These are phyloP conservation scores for Kodamaea alishanica DNA, from an alignment of 1,139 yeast species.

Conservation along the genomic window DNA sequence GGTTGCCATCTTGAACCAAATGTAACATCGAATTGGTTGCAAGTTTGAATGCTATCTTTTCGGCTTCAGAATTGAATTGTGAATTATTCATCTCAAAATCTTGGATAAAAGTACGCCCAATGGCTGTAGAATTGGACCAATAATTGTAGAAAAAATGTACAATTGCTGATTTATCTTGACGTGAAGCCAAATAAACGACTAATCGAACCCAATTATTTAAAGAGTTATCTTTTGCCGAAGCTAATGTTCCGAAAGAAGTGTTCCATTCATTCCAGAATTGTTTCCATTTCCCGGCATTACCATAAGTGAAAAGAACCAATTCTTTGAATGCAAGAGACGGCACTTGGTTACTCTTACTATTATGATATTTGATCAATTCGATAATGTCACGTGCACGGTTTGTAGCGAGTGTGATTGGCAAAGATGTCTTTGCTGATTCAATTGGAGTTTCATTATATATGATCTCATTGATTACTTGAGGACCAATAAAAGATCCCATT, in stretches of 20 bases:
- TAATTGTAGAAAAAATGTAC: constrained; percentile 30
- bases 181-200: constrained; percentile 31
- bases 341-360: constrained; percentile 10
- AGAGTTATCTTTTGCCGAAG: constrained; percentile 8
- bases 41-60: constrained; percentile 19
- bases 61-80: constrained; percentile 20
- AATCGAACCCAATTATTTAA: constrained; percentile 33
- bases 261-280: constrained; percentile 45
- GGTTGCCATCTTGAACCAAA: constrained; percentile 12
- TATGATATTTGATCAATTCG: constrained; percentile 24
- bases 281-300: constrained; percentile 38
- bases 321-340: constrained; percentile 26
- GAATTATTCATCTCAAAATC: constrained; percentile 18
- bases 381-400: constrained; percentile 31
- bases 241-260: constrained; percentile 15
- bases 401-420: constrained; percentile 19
- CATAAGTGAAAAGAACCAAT: constrained; percentile 34
- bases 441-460: constrained; percentile 18
- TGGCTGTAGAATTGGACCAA: constrained; percentile 25
- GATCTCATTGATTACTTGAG: constrained; percentile 24
- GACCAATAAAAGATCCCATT: constrained; percentile 19
- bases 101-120: constrained; percentile 24
- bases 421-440: constrained; percentile 8
- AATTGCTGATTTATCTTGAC: constrained; percentile 27
- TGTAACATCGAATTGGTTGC: constrained; percentile 20